Base-by-base conservation (phyloP, 805 yeast species). In the Saccharomycopsis capsularis region DNA sequence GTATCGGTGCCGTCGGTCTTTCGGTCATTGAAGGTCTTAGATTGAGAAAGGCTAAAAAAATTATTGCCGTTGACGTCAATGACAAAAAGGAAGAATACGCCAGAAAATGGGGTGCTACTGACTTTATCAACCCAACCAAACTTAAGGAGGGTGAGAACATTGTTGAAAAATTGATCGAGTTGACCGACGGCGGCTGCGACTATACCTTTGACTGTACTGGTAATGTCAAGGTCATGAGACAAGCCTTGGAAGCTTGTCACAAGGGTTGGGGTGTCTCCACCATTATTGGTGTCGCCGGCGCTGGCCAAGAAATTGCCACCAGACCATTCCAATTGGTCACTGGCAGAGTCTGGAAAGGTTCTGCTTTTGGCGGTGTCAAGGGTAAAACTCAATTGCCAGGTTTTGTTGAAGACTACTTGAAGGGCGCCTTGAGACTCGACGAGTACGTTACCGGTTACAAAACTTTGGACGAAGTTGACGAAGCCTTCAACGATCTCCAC, bases 361-460 rank as follows among this genome's bases (percentile, higher is more conserved):
- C 95, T 63, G 99, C 99, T n/a, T 93, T 88, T 60, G 99, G 99
- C 62, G 99, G 98, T 67, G 89, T 93, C 63, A 93, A 93, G 72
- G 98, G 99, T 64, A 85, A 97, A 74, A 65, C 96, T 37, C 96
- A 93, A 73, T 78, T 93, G 73, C 97, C 95, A 44, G 87, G 81
- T 19, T 75, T 90, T 51, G 95, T 93, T 50, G 82, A 87, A 51
- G 90, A 85, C 65, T 91, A 91, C 69, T 68, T 85, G 73, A 68
- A 69, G 40, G 96, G 96, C 58, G 74, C 72, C 57, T 73, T 91
- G 63, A 86, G 83, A 74, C 95, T 91, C 55, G 96, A 89, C 62
- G 96, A 93, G 66, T 93, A 88, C 69, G 85, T 93, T 62, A 93
- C 99, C 27, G 95, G 89, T 73, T 81, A 86, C 69, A 91, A 81